Conservation (phyloP, 257 asterid genomes). For the Nemophila menziesii region DNA sequence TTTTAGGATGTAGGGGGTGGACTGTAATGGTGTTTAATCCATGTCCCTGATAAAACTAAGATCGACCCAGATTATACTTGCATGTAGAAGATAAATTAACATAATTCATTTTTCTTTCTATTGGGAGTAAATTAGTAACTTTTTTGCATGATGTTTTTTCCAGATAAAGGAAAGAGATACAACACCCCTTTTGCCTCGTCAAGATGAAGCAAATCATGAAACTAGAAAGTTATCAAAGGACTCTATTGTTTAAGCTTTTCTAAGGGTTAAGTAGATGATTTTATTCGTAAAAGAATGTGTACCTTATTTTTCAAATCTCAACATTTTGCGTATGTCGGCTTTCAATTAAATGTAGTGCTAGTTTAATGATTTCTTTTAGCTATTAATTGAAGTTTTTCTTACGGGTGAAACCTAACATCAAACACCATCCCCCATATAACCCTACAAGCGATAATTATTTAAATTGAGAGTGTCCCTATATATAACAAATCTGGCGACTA, state of each 20-base stretch:
- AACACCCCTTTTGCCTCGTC: slow-evolving; percentile 45
- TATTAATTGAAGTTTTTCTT: too few species aligned
- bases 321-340: neutral
- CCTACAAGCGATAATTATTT: too few species aligned
- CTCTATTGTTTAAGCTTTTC: slow-evolving; percentile 23
- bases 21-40: too few species aligned
- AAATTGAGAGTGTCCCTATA: too few species aligned
- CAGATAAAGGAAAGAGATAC: slow-evolving; percentile 65
- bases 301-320: neutral
- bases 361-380: too few species aligned
- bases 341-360: neutral
- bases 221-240: slow-evolving; percentile 25
- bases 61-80: neutral
- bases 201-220: slow-evolving; percentile 38
- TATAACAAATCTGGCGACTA: too few species aligned
- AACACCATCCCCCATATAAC: too few species aligned
- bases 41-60: too few species aligned
- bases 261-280: slow-evolving; percentile 5
- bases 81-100: neutral
- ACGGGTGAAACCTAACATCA: too few species aligned
- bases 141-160: slow-evolving; percentile 1
- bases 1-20: too few species aligned
- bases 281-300: neutral
- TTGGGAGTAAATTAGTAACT: too few species aligned
- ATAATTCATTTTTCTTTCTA: neutral